phyloP scores from a whole-genome alignment of 2,329 filamentous ascomycete genomes.

The Phyllosticta citribraziliensis region DNA sequence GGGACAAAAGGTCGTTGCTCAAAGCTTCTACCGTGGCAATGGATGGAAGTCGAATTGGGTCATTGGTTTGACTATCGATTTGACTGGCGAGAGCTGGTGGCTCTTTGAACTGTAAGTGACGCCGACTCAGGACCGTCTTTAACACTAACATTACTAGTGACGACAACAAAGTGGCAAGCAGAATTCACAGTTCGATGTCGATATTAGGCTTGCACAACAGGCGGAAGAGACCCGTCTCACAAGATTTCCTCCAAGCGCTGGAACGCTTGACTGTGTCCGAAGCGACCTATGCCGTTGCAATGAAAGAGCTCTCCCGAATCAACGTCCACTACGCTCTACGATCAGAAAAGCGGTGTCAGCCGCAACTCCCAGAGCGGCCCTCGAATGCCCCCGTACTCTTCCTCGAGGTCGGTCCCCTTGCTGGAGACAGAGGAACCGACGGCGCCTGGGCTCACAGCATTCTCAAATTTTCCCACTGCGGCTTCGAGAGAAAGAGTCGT shows the following conservation, averaged over 20 bases:
- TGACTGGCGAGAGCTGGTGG: conserved; percentile 30
- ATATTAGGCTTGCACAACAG: neutral
- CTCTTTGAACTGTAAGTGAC: conserved; percentile 19
- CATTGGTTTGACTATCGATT: conserved; percentile 45
- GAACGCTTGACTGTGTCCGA: conserved; percentile 30
- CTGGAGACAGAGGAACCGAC: conserved; percentile 1
- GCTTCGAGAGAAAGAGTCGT: conserved; percentile 19
- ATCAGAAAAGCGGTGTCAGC: neutral
- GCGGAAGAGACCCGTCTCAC: conserved; percentile 18
- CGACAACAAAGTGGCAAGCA: conserved; percentile 17
- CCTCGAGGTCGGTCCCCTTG: neutral
- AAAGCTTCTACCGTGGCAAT: conserved; percentile 58
- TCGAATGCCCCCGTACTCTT: conserved; percentile 1
- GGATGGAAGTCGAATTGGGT: conserved; percentile 68
- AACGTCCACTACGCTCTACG: conserved; percentile 1
- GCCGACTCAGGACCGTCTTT: conserved; percentile 6
- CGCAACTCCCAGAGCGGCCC: neutral
- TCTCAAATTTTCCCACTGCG: conserved; percentile 17
- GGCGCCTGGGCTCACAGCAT: conserved; percentile 2
- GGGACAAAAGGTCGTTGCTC: conserved; percentile 49
- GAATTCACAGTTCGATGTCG: neutral
- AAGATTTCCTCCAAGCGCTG: conserved; percentile 22
- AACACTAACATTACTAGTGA: conserved; percentile 19
- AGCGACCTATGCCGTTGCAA: conserved; percentile 18
- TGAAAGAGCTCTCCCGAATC: conserved; percentile 2